Conservation (phyloP, 495 filamentous ascomycete genomes). For the Bacidia gigantensis region DNA sequence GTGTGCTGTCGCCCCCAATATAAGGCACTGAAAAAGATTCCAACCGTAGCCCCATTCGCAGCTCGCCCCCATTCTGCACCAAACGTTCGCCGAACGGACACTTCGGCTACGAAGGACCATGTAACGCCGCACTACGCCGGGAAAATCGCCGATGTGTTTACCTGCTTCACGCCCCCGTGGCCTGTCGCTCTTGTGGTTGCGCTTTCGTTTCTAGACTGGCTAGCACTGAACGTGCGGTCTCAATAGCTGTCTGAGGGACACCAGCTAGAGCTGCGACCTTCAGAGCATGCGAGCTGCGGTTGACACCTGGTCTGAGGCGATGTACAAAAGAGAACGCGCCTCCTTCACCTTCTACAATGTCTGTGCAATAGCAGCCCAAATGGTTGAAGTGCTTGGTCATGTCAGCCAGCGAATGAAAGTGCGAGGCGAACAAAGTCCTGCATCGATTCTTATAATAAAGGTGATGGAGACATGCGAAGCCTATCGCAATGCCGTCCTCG, state of each 20-base stretch:
- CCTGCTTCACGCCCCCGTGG: too few species aligned
- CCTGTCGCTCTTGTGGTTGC: too few species aligned
- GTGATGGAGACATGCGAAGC: constrained; percentile 76
- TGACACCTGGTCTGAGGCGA: constrained; percentile 65
- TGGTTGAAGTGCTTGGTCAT: constrained; percentile 50
- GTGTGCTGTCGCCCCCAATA: too few species aligned
- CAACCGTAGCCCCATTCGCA: too few species aligned
- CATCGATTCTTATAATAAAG: constrained; percentile 61
- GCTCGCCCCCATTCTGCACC: too few species aligned
- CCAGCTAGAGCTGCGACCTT: constrained; percentile 82
- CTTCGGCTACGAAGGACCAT: too few species aligned
- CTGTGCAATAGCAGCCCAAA: constrained; percentile 77
- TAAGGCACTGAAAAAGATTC: too few species aligned
- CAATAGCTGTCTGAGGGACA: constrained; percentile 29
- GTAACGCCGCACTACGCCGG: too few species aligned
- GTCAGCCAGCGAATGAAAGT: constrained; percentile 78
- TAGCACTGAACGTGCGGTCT: constrained; percentile 25
- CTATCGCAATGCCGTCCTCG: constrained; percentile 77
- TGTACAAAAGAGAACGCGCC: constrained; percentile 72
- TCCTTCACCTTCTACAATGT: constrained; percentile 52
- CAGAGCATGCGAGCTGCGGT: constrained; percentile 74
- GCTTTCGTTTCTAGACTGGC: neutral
- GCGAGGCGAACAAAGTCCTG: constrained; percentile 82
- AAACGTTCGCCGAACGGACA: too few species aligned
- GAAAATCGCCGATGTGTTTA: too few species aligned